phyloP scores from a whole-genome alignment of 176 grass and related monocot species.

The Carex kokanica region DNA sequence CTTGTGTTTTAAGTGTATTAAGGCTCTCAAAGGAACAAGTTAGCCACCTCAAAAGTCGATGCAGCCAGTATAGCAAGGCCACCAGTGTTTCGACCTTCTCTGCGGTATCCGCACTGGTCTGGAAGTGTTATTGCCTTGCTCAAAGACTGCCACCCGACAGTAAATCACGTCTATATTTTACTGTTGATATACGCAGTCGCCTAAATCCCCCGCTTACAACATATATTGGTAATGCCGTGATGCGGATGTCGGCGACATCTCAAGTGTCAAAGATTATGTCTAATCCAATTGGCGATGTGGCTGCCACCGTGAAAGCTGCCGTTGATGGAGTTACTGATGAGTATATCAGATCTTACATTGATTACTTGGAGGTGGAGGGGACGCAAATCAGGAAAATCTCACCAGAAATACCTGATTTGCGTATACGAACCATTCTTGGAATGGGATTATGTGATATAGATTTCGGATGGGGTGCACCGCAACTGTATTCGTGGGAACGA shows the following conservation, averaged over 20 bases:
- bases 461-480: constrained; percentile 7
- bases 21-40: constrained; percentile 13
- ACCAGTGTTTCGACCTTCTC: constrained; percentile 12
- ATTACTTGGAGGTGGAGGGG: background rate
- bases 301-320: background rate
- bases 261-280: background rate
- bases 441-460: constrained; percentile 1
- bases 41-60: background rate
- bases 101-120: constrained; percentile 19
- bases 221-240: constrained; percentile 21
- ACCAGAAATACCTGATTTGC: background rate
- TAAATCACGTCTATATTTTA: background rate
- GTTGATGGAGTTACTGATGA: constrained; percentile 3
- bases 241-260: background rate
- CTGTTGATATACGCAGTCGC: background rate
- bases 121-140: constrained; percentile 23
- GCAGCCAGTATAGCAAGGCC: background rate
- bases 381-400: background rate
- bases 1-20: background rate
- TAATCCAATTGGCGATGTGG: background rate
- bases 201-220: constrained; percentile 14
- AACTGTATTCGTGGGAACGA: background rate
- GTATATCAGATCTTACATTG: constrained; percentile 13
- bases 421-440: background rate
- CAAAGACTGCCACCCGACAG: background rate